phyloP scores from a whole-genome alignment of 495 filamentous ascomycete genomes.

The Penicillium coffeae region DNA sequence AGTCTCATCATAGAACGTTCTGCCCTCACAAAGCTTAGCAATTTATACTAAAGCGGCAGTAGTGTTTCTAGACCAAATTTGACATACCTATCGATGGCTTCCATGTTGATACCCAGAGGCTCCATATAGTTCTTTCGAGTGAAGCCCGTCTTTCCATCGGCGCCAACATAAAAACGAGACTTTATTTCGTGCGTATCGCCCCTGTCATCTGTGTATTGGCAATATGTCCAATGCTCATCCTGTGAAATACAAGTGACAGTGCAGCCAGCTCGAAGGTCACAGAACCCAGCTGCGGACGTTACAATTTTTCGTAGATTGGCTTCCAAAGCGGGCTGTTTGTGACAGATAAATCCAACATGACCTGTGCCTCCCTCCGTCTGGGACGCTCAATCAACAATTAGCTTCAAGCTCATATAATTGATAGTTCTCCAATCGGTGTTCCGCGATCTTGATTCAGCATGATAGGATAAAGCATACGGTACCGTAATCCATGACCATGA shows the following conservation, averaged over 20 bases:
- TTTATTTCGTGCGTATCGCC: constrained; percentile 22
- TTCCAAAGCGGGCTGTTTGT: constrained; percentile 22
- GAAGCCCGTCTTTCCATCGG: constrained; percentile 50
- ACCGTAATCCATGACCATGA: constrained; percentile 7
- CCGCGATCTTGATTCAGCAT: background rate
- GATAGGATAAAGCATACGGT: constrained; percentile 1
- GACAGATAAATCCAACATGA: constrained; percentile 8
- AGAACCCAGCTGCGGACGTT: constrained; percentile 22
- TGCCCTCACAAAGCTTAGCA: too few relatives aligned
- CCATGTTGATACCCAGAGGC: constrained; percentile 36
- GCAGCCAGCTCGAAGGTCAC: constrained; percentile 33
- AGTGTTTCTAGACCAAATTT: background rate
- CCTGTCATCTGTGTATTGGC: constrained; percentile 33
- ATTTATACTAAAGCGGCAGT: too few relatives aligned
- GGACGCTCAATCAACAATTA: too few relatives aligned
- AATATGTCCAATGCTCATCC: constrained; percentile 28
- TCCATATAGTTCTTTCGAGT: constrained; percentile 49
- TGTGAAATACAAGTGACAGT: constrained; percentile 26
- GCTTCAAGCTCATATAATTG: too few relatives aligned
- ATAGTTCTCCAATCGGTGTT: background rate
- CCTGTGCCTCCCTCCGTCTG: constrained; percentile 14
- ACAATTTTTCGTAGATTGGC: constrained; percentile 23
- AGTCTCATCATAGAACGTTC: constrained; percentile 46
- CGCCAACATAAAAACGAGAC: constrained; percentile 41
- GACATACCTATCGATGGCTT: constrained; percentile 29